Evolutionary conservation across 306 rosid genomes (phyloP).

Genomic region (Dalbergia cochinchinensis): DNA sequence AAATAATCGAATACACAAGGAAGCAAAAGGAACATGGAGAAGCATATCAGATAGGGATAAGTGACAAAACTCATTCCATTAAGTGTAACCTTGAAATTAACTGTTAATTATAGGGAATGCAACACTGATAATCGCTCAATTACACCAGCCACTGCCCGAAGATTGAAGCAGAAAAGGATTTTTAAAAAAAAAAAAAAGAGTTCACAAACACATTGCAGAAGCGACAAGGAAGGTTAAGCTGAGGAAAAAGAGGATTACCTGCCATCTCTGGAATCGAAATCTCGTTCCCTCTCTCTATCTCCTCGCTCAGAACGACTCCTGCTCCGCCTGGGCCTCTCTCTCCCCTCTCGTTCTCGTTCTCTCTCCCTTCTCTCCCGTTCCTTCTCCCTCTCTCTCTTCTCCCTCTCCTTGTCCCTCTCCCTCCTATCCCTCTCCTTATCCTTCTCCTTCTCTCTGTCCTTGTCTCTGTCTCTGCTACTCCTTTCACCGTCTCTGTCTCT

Average conservation of each 20-base stretch:
- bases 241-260: conserved; percentile 54
- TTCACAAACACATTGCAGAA: neutral
- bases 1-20: conserved; percentile 4
- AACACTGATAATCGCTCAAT: conserved; percentile 1
- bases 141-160: neutral
- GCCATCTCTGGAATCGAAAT: conserved; percentile 74
- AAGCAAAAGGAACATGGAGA: conserved; percentile 1
- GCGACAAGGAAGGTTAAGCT: neutral
- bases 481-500: conserved; percentile 38
- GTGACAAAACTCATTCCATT: conserved; percentile 3
- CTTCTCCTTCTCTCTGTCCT: conserved; percentile 36
- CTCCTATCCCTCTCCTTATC: conserved; percentile 43
- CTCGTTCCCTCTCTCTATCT: conserved; percentile 72
- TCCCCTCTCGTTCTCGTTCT: conserved; percentile 45
- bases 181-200: neutral
- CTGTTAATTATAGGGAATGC: neutral
- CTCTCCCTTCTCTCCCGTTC: conserved; percentile 12
- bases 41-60: neutral
- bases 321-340: conserved; percentile 68
- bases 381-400: conserved; percentile 37
- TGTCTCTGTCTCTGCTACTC: conserved; percentile 38
- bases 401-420: conserved; percentile 36
- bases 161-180: neutral
- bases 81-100: neutral
- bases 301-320: conserved; percentile 70